phyloP scores from a whole-genome alignment of 1,284 basidiomycete genomes.

The Microbotryum violaceum region DNA sequence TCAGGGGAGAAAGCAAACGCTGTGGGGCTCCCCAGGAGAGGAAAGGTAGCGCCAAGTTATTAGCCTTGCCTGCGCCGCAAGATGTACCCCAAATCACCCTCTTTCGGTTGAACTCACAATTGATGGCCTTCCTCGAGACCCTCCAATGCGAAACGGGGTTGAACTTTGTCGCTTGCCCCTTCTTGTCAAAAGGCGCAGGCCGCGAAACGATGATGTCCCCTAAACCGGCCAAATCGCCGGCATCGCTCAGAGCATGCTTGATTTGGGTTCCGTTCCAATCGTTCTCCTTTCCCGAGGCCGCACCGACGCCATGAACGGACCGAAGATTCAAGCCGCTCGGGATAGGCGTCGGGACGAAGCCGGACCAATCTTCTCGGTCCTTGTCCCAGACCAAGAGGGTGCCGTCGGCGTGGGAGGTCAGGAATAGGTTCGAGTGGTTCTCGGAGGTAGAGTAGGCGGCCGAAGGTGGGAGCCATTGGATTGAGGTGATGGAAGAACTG shows the following conservation, averaged over 20 bases:
- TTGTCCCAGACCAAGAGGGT: slow-evolving; percentile 80
- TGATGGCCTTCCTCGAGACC: slow-evolving; percentile 53
- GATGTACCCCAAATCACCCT: slow-evolving; percentile 9
- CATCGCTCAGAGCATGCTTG: background rate
- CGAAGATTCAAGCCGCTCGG: background rate
- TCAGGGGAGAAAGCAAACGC: slow-evolving; percentile 87
- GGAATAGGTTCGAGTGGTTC: slow-evolving; percentile 54
- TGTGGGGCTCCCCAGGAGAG: slow-evolving; percentile 36
- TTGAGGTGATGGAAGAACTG: slow-evolving; percentile 66
- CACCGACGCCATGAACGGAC: background rate
- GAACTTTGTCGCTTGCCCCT: slow-evolving; percentile 51
- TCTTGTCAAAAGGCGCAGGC: slow-evolving; percentile 51
- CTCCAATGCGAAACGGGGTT: slow-evolving; percentile 69
- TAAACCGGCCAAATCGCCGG: slow-evolving; percentile 31
- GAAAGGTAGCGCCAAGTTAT: background rate
- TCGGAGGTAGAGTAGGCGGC: slow-evolving; percentile 36
- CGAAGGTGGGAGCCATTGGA: slow-evolving; percentile 83
- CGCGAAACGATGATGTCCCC: slow-evolving; percentile 70
- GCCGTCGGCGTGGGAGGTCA: slow-evolving; percentile 85
- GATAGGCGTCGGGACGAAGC: slow-evolving; percentile 5
- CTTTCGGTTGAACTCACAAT: slow-evolving; percentile 50
- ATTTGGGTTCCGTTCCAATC: slow-evolving; percentile 3
- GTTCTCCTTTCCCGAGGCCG: slow-evolving; percentile 5
- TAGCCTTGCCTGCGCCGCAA: background rate
- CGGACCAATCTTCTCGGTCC: slow-evolving; percentile 63